phyloP scores from a whole-genome alignment of 208 protist genomes.

The Leishmania mexicana region DNA sequence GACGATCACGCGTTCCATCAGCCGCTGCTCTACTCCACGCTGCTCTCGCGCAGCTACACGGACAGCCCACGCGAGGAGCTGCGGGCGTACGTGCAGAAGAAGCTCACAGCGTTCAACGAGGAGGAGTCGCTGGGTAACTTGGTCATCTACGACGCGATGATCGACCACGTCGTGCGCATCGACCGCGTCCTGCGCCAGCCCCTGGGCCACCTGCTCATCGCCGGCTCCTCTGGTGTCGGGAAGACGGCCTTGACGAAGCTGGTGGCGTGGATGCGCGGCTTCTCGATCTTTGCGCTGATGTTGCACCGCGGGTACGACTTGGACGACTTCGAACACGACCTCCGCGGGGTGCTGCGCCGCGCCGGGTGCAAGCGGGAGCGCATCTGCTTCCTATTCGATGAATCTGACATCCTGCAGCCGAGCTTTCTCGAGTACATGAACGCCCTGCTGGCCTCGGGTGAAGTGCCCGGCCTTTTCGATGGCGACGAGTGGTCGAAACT shows the following conservation, averaged over 20 bases:
- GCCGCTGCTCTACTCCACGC: slow-evolving; percentile 97
- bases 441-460: slow-evolving; percentile 98
- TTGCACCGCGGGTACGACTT: slow-evolving; percentile 96
- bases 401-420: slow-evolving; percentile 98
- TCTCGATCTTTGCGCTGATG: slow-evolving; percentile 97
- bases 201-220: slow-evolving; percentile 97
- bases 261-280: slow-evolving; percentile 98
- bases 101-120: slow-evolving; percentile 95
- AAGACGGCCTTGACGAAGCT: slow-evolving; percentile 98
- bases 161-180: slow-evolving; percentile 99
- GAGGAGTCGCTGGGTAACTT: slow-evolving; percentile 95
- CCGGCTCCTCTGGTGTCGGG: slow-evolving; percentile 97
- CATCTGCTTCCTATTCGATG: slow-evolving; percentile 99
- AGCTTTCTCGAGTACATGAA: slow-evolving; percentile 99
- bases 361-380: slow-evolving; percentile 96
- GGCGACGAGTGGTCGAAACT: slow-evolving; percentile 97
- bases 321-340: slow-evolving; percentile 98
- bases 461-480: slow-evolving; percentile 99
- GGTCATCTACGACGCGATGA: slow-evolving; percentile 98
- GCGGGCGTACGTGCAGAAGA: slow-evolving; percentile 88
- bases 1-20: slow-evolving; percentile 58
- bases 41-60: slow-evolving; percentile 93
- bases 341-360: slow-evolving; percentile 95
- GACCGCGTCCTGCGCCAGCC: slow-evolving; percentile 98
- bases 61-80: slow-evolving; percentile 91